A percentile compares a stretch with the other conserved stretches of the same genome.
These are phyloP conservation scores for Tolypocladium nubicola DNA, from an alignment of 2,329 filamentous ascomycete genomes.

Conservation along the genomic window DNA sequence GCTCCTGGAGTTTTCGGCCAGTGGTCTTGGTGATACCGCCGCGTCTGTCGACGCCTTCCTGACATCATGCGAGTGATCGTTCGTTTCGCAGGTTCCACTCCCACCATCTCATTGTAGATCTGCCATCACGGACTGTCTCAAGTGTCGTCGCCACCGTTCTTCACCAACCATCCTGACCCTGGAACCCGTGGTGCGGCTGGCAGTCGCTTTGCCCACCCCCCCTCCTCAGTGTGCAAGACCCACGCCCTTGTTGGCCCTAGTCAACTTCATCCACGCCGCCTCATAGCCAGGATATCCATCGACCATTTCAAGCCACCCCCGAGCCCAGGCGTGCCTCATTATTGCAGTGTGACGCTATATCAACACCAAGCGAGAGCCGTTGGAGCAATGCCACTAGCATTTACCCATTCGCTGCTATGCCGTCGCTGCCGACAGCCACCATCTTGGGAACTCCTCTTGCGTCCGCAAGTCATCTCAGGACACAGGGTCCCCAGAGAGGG, in stretches of 20 bases:
- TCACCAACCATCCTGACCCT: neutral
- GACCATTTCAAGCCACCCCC: neutral
- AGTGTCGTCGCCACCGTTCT: neutral
- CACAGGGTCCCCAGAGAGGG: constrained; percentile 1
- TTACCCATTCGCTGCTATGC: constrained; percentile 5
- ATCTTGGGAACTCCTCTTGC: constrained; percentile 7
- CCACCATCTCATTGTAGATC: neutral
- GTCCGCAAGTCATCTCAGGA: constrained; percentile 6
- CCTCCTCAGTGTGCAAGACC: neutral
- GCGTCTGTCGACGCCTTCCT: neutral
- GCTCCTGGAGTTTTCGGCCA: neutral
- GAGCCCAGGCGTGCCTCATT: neutral
- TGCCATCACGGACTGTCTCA: neutral
- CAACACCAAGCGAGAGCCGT: constrained; percentile 6
- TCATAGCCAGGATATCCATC: neutral
- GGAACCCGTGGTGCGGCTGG: neutral
- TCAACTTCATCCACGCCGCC: neutral
- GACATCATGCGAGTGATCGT: neutral
- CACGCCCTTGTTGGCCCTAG: neutral
- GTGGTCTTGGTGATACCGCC: neutral
- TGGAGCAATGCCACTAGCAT: constrained; percentile 5
- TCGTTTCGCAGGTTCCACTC: neutral
- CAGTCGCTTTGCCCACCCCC: neutral
- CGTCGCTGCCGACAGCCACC: constrained; percentile 10
- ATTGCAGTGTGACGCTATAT: neutral